A percentile compares a stretch with the other conserved stretches of the same genome.
Evolutionary conservation across 2,329 filamentous ascomycete species (phyloP).

Genomic region (Colletotrichum liriopes): DNA sequence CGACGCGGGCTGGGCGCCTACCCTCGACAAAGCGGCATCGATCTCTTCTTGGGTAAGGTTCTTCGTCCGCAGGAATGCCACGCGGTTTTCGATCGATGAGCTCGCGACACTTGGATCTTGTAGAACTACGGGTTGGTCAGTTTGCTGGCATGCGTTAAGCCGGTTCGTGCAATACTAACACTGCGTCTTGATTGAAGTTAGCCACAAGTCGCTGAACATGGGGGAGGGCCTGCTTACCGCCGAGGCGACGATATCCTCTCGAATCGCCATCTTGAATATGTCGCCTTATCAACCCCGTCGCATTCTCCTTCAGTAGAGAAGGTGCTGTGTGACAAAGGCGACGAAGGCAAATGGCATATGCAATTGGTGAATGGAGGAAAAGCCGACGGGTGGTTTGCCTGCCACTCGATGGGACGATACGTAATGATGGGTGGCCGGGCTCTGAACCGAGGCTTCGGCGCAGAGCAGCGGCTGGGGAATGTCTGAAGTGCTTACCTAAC

Average conservation of each 20-base stretch:
- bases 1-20: conserved; percentile 70
- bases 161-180: conserved; percentile 53
- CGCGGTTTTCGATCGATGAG: conserved; percentile 91
- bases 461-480: conserved; percentile 30
- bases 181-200: conserved; percentile 54
- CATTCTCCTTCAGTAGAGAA: conserved; percentile 24
- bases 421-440: conserved; percentile 45
- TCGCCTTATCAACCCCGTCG: conserved; percentile 26
- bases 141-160: not conserved
- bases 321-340: conserved; percentile 6
- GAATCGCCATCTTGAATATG: conserved; percentile 78
- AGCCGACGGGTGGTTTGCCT: not conserved
- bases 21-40: conserved; percentile 84
- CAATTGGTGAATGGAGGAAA: conserved; percentile 3
- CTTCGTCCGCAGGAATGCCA: conserved; percentile 95
- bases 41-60: conserved; percentile 98
- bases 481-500: conserved; percentile 15
- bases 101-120: conserved; percentile 93
- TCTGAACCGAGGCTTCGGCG: conserved; percentile 48
- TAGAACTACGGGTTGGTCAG: conserved; percentile 74
- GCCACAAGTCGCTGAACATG: conserved; percentile 3
- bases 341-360: conserved; percentile 3
- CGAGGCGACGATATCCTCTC: conserved; percentile 92
- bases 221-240: conserved; percentile 71
- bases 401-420: conserved; percentile 9